These are phyloP conservation scores for Physcomitrellopsis africana DNA, from an alignment of 225 moss, liverwort and hornwort species.

Conservation along the genomic window DNA sequence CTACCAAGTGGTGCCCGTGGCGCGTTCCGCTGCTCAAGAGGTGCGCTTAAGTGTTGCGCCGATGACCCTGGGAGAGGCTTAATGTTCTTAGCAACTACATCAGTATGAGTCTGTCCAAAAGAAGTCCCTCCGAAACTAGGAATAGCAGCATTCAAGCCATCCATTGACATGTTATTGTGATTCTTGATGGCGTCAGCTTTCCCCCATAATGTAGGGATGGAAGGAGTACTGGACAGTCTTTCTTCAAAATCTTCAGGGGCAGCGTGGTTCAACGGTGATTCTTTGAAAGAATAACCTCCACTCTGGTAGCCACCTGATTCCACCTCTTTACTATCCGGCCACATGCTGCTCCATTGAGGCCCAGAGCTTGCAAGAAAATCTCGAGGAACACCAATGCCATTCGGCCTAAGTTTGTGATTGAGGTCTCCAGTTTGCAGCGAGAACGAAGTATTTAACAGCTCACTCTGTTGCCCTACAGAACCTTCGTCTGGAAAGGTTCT, in stretches of 20 bases:
- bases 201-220: slow-evolving; percentile 46
- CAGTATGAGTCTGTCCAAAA: slow-evolving; percentile 31
- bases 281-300: slow-evolving; percentile 29
- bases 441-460: slow-evolving; percentile 29
- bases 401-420: slow-evolving; percentile 26
- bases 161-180: slow-evolving; percentile 38
- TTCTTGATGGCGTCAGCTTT: slow-evolving; percentile 30
- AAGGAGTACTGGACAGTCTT: slow-evolving; percentile 50
- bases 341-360: slow-evolving; percentile 50
- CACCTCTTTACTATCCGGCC: slow-evolving; percentile 67
- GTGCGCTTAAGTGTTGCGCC: slow-evolving; percentile 37
- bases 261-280: slow-evolving; percentile 43
- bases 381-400: slow-evolving; percentile 36
- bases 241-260: slow-evolving; percentile 39
- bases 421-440: slow-evolving; percentile 35
- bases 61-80: slow-evolving; percentile 39
- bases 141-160: slow-evolving; percentile 48
- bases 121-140: slow-evolving; percentile 42
- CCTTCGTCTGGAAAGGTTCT: slow-evolving; percentile 51
- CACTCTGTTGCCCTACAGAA: slow-evolving; percentile 38
- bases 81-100: slow-evolving; percentile 37
- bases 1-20: slow-evolving; percentile 35
- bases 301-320: slow-evolving; percentile 43
- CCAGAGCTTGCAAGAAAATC: slow-evolving; percentile 51
- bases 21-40: slow-evolving; percentile 37